These are phyloP conservation scores for Pulveroboletus frians DNA, from an alignment of 768 basidiomycete genomes.

Conservation along the genomic window DNA sequence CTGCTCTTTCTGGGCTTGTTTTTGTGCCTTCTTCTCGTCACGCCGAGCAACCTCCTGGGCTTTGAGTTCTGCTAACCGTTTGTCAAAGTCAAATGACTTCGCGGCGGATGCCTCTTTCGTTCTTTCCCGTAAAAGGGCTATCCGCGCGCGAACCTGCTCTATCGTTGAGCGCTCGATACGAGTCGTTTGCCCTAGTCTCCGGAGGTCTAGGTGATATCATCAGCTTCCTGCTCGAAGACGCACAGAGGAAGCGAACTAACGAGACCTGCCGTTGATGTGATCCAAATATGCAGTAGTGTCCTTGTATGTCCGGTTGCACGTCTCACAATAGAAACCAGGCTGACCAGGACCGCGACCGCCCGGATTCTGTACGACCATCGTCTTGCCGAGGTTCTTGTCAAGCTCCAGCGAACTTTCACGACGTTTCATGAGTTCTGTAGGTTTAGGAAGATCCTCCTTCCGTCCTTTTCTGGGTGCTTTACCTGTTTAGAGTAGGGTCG, in stretches of 20 bases:
- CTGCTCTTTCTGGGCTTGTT: slow-evolving; percentile 73
- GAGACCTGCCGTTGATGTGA: slow-evolving; percentile 90
- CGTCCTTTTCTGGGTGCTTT: slow-evolving; percentile 70
- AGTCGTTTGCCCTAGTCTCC: slow-evolving; percentile 93
- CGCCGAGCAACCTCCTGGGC: slow-evolving; percentile 63
- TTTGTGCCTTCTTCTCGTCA: slow-evolving; percentile 71
- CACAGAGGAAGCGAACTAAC: slow-evolving; percentile 46
- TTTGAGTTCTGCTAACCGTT: slow-evolving; percentile 78
- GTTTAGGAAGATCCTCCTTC: slow-evolving; percentile 79
- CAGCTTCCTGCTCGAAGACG: background rate
- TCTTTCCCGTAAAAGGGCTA: slow-evolving; percentile 81
- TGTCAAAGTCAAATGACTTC: slow-evolving; percentile 93
- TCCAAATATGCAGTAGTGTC: slow-evolving; percentile 93
- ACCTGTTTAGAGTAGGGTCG: slow-evolving; percentile 41
- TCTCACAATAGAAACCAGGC: slow-evolving; percentile 91
- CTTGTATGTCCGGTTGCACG: slow-evolving; percentile 88
- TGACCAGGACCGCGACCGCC: slow-evolving; percentile 82
- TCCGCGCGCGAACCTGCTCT: slow-evolving; percentile 87
- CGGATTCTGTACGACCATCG: slow-evolving; percentile 85
- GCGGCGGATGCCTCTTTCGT: slow-evolving; percentile 78
- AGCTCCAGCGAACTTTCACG: slow-evolving; percentile 82
- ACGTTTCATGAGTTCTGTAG: slow-evolving; percentile 89
- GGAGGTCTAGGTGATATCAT: slow-evolving; percentile 58
- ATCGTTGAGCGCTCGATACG: slow-evolving; percentile 85
- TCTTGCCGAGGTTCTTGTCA: slow-evolving; percentile 93